Conservation (phyloP, 2,329 filamentous ascomycete genomes). For the Didymella sp. region DNA sequence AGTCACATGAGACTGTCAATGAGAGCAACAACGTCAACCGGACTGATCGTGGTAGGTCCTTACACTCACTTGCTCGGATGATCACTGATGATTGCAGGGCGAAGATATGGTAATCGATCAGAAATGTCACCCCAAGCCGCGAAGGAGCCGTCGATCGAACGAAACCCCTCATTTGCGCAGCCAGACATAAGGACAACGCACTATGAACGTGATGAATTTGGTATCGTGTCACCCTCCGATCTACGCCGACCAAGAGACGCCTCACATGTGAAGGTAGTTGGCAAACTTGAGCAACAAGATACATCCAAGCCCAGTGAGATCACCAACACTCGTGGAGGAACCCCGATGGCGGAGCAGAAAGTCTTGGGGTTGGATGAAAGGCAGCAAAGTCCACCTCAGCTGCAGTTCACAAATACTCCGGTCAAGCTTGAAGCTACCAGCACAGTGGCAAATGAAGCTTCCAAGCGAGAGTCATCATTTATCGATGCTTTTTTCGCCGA, state of each 20-base stretch:
- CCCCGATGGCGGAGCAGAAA: not conserved
- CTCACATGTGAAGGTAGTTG: slow-evolving; percentile 11
- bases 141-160: not conserved
- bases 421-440: not conserved
- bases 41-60: not conserved
- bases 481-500: slow-evolving; percentile 36
- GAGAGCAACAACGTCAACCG: not conserved
- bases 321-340: no score
- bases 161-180: slow-evolving; percentile 23
- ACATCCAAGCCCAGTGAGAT: not conserved
- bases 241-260: slow-evolving; percentile 35
- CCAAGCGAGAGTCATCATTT: slow-evolving; percentile 26
- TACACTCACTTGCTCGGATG: not conserved
- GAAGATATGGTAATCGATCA: slow-evolving; percentile 1
- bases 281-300: not conserved
- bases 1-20: slow-evolving; percentile 10
- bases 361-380: no score
- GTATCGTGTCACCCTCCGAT: slow-evolving; percentile 45
- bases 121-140: not conserved
- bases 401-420: not conserved
- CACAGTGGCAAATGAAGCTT: slow-evolving; percentile 2
- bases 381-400: not conserved
- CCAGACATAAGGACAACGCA: slow-evolving; percentile 23
- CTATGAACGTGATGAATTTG: slow-evolving; percentile 29
- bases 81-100: slow-evolving; percentile 1